Conservation (phyloP, 2,329 filamentous ascomycete species). For the Aspergillus sp. region DNA sequence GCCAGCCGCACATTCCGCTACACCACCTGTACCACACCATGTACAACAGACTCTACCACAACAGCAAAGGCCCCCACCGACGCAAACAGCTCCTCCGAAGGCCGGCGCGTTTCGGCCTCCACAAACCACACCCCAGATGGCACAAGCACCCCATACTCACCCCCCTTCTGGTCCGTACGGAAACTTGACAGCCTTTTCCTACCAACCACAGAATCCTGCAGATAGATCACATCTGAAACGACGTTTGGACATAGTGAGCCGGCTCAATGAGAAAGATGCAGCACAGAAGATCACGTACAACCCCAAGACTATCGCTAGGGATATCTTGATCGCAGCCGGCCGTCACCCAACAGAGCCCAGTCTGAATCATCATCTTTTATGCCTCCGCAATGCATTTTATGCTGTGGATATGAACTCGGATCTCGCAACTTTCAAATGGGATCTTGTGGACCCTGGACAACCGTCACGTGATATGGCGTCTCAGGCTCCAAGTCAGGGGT, state of each 20-base stretch:
- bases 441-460: constrained; percentile 55
- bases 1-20: not conserved
- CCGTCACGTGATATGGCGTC: constrained; percentile 20
- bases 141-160: constrained; percentile 3
- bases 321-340: constrained; percentile 65
- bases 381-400: constrained; percentile 48
- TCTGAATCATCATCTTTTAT: constrained; percentile 64
- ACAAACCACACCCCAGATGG: constrained; percentile 2
- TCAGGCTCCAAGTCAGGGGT: not conserved
- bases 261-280: constrained; percentile 45
- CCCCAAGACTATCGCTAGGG: constrained; percentile 64
- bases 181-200: constrained; percentile 18
- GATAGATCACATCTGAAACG: constrained; percentile 31
- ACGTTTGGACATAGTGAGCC: constrained; percentile 48
- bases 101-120: not conserved
- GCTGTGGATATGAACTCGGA: constrained; percentile 54
- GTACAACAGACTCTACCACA: not conserved
- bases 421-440: constrained; percentile 64
- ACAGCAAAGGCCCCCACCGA: not conserved
- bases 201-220: constrained; percentile 15
- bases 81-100: not conserved
- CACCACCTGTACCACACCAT: not conserved
- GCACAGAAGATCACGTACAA: constrained; percentile 59
- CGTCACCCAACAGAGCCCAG: constrained; percentile 63
- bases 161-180: not conserved